Evolutionary conservation across 192 early-diverging fungal species (phyloP), one percentile per base, ranked within the genome.

Genomic region (Allomyces macrogynus): DNA sequence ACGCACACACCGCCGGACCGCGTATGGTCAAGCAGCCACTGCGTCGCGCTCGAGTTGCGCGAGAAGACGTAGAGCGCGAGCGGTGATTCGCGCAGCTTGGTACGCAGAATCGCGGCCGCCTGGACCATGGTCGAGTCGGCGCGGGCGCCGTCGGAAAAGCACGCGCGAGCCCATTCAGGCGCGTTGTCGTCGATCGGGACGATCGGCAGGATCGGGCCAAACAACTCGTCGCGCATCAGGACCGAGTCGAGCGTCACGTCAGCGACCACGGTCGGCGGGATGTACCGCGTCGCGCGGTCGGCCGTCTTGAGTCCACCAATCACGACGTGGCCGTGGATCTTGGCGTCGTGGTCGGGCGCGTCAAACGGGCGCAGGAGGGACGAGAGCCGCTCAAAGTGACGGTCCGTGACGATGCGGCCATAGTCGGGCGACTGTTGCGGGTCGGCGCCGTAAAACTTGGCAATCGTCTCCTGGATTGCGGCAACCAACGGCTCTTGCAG

Each of bases 191-290:
- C 78, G 62, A 84, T 82, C 4, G 78, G 68, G 24, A 95, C 62
- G 64, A 98, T 77, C 18, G 90, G 90, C 65, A 98, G 71, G 42
- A 95, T 71, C 4, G 95, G 95, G 23, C 91, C 95, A 80, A 98
- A 95, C 54, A 98, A 70, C 73, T 98, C 94, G 26, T 84, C 84
- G 23, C 76, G 62, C 92, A 95, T 91, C 65, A 88, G 71, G 10
- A 69, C 63, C 60, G 80, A 76, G 67, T 77, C 76, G 8, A 69
- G 60, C 3, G 67, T 70, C 22, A 95, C 89, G 23, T 87, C 80
- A 11, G 82, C 72, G n/a, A 98, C 68, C 22, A 95, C 67, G 9
- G 89, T 91, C 1, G 89, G 90, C n/a, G 83, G 81, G 60, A 98
- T 79, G 73, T 78, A 98, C 18, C 77, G 74, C 57, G 85, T 83